Evolutionary conservation across 192 early-diverging fungal species (phyloP), one percentile per base, ranked within the genome.

Genomic region (Backusella psychrophila): DNA sequence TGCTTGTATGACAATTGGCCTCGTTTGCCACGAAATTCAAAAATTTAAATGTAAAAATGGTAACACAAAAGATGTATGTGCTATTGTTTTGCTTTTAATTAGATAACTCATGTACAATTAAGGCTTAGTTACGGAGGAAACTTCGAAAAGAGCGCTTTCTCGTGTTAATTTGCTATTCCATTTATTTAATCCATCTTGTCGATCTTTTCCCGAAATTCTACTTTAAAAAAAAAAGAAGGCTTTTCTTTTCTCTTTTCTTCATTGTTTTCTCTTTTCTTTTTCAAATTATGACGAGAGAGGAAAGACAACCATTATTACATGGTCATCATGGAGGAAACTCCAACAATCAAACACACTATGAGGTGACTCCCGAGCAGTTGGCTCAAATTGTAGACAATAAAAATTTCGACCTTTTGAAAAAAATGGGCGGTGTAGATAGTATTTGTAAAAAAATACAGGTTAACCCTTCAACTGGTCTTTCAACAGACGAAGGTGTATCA

Each of bases 371-470:
- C 19, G 29, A 71, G 19, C 14, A 71, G 31, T 81, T 94, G 69
- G 80, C 84, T 4, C 77, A 83, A 6, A 76, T 94, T 71, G 83
- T 92, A 29, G 93, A 94, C 71, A 87, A 90, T 26, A 93, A 91
- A 81, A 85, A 91, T 81, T 84, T 85, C 35, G 85, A 84, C 1
- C 79, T 83, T 36, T 89, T 93, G 12, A 77, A 76, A 12, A 72
- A 89, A 49, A 80, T 90, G 33, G 93, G 93, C 41, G 92, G 92
- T 7, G 71, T 87, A 7, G 78, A 84, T 3, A 75, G 81, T 71
- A 84, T 94, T 41, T 88, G 88, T 79, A 77, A 90, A 77, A 83
- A 81, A 42, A 83, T 94, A 14, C 78, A 80, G 31, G 91, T 93
- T 0, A 87, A 94, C 53, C 88, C 91, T 72, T 78, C 74, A 7